These are phyloP conservation scores for Penicillium sp. DNA, from an alignment of 2,329 filamentous ascomycete species.

Conservation along the genomic window DNA sequence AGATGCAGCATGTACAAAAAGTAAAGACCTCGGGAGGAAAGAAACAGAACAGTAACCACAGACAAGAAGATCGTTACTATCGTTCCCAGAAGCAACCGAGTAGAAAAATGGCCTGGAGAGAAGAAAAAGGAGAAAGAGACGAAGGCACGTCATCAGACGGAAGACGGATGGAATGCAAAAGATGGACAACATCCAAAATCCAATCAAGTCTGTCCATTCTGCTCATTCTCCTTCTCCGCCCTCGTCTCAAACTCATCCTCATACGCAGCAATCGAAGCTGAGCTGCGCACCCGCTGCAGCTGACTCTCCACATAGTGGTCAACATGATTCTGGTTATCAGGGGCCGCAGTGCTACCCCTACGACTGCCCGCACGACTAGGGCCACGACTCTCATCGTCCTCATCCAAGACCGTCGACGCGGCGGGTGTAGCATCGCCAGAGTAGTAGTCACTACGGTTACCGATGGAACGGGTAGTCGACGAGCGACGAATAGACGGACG, in stretches of 20 bases:
- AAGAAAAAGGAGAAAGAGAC: not conserved
- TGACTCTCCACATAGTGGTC: conserved; percentile 80
- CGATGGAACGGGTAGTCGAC: conserved; percentile 79
- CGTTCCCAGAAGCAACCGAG: not conserved
- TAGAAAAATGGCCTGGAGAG: not conserved
- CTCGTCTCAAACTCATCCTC: conserved; percentile 63
- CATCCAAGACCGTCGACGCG: conserved; percentile 33
- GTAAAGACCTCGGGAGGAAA: not conserved
- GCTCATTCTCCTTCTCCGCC: conserved; percentile 42
- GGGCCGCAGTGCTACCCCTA: conserved; percentile 35
- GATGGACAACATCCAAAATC: not conserved
- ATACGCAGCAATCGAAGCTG: conserved; percentile 50
- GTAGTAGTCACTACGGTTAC: conserved; percentile 75
- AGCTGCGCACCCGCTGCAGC: conserved; percentile 67
- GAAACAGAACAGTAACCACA: not conserved
- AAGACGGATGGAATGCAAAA: not conserved
- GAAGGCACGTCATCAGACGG: not conserved
- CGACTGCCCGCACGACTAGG: conserved; percentile 30
- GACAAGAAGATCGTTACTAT: not conserved
- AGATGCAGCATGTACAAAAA: conserved; percentile 1
- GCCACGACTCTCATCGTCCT: conserved; percentile 31
- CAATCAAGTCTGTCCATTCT: conserved; percentile 7
- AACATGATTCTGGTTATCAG: conserved; percentile 64
- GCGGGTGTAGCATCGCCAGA: conserved; percentile 30
- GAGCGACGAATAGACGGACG: conserved; percentile 67